phyloP scores from a whole-genome alignment of 2,329 filamentous ascomycete species.

The Fusarium sp. region DNA sequence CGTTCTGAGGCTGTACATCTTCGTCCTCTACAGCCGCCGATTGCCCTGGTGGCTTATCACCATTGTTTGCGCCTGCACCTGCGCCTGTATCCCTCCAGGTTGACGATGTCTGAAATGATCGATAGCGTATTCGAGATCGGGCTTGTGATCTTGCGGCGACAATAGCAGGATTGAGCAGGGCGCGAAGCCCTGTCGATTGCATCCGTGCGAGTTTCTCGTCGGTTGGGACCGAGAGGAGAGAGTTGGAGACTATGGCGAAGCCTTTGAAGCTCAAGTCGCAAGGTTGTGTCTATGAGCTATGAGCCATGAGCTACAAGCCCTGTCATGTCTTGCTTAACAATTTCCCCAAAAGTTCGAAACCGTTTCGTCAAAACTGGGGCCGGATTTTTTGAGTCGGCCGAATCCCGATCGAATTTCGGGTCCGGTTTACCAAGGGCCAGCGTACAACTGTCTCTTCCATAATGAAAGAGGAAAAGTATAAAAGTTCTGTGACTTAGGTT shows the following conservation, averaged over 20 bases:
- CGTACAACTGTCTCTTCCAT: not conserved
- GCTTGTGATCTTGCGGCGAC: slow-evolving; percentile 39
- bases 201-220: slow-evolving; percentile 45
- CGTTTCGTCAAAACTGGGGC: slow-evolving; percentile 10
- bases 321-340: slow-evolving; percentile 19
- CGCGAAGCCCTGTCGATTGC: slow-evolving; percentile 45
- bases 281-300: slow-evolving; percentile 24
- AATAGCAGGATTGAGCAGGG: slow-evolving; percentile 43
- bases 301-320: slow-evolving; percentile 11
- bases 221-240: slow-evolving; percentile 1
- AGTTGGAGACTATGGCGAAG: not conserved
- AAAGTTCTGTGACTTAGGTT: not conserved
- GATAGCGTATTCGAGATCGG: slow-evolving; percentile 29
- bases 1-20: slow-evolving; percentile 42
- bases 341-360: slow-evolving; percentile 12
- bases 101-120: slow-evolving; percentile 37
- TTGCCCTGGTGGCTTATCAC: slow-evolving; percentile 44
- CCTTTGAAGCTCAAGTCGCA: slow-evolving; percentile 1
- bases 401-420: slow-evolving; percentile 9
- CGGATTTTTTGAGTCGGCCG: slow-evolving; percentile 20
- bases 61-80: slow-evolving; percentile 33
- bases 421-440: not conserved
- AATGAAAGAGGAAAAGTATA: not conserved
- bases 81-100: slow-evolving; percentile 30
- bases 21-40: slow-evolving; percentile 41